Evolutionary conservation across 2,329 filamentous ascomycete species (phyloP).

Genomic region (Fusarium multiceps): DNA sequence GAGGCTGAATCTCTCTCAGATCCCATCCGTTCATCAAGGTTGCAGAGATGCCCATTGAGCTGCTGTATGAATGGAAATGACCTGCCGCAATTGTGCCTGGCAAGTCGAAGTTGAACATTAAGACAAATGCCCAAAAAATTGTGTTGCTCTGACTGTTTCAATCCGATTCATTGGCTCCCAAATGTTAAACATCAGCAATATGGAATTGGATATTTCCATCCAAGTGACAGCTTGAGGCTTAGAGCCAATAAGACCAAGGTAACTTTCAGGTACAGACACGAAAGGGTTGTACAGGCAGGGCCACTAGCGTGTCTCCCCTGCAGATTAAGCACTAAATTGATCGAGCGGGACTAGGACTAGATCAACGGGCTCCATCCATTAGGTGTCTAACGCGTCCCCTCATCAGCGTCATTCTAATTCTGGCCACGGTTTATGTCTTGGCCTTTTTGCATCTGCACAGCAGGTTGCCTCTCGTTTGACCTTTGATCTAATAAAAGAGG

Average conservation of each 20-base stretch:
- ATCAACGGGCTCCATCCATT: not conserved
- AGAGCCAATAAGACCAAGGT: constrained; percentile 11
- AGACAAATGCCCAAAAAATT: not conserved
- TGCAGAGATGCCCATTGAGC: constrained; percentile 12
- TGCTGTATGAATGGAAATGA: not conserved
- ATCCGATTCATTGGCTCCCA: not conserved
- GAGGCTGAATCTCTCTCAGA: not conserved
- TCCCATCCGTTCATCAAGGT: constrained; percentile 31
- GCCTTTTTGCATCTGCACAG: constrained; percentile 14
- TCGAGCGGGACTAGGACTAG: not conserved
- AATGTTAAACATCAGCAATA: not conserved
- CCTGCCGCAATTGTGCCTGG: not conserved
- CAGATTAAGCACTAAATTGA: constrained; percentile 30
- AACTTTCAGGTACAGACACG: not conserved
- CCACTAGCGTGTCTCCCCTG: constrained; percentile 23
- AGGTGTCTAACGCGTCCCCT: constrained; percentile 27
- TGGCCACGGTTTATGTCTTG: constrained; percentile 41
- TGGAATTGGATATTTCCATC: not conserved
- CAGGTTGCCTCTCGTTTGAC: constrained; percentile 15
- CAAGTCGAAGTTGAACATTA: not conserved
- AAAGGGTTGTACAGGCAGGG: constrained; percentile 22
- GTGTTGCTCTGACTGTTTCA: not conserved
- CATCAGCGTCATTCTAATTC: constrained; percentile 32
- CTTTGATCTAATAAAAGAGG: constrained; percentile 5
- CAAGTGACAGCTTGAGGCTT: constrained; percentile 1